These are phyloP conservation scores for Penicillium arizonense DNA, from an alignment of 495 filamentous ascomycete species.

Conservation along the genomic window DNA sequence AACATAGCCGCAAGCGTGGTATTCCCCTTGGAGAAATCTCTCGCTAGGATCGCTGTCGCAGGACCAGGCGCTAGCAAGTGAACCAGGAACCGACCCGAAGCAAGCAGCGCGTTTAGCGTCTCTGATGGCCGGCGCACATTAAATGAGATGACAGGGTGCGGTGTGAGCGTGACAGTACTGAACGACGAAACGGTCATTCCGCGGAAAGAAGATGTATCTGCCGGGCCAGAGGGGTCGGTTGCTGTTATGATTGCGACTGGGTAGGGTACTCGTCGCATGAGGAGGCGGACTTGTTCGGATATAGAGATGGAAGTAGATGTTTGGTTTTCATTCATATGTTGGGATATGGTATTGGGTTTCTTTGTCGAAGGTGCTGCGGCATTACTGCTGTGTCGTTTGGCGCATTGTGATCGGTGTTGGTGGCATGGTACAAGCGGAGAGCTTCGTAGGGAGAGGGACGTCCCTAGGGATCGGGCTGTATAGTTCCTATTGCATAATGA, in stretches of 20 bases:
- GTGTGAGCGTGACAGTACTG: conserved; percentile 67
- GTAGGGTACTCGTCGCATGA: conserved; percentile 71
- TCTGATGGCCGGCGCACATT: conserved; percentile 72
- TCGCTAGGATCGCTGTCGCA: conserved; percentile 35
- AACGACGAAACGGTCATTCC: conserved; percentile 86
- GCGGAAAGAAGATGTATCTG: conserved; percentile 31
- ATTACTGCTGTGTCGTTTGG: conserved; percentile 17
- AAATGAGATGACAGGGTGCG: conserved; percentile 71
- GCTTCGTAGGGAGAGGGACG: neutral
- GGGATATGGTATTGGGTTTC: neutral
- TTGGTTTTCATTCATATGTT: neutral
- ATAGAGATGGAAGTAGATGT: conserved; percentile 17
- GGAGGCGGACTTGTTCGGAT: conserved; percentile 48
- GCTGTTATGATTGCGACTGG: conserved; percentile 71
- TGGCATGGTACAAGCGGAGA: neutral
- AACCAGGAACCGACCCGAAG: conserved; percentile 43
- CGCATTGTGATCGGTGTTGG: conserved; percentile 5
- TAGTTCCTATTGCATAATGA: neutral
- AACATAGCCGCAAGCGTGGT: conserved; percentile 28
- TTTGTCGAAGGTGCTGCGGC: conserved; percentile 3
- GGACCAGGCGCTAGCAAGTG: conserved; percentile 36
- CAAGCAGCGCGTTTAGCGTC: conserved; percentile 63
- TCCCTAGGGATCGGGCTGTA: neutral
- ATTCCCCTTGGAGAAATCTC: conserved; percentile 45
- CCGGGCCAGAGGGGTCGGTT: conserved; percentile 25